A percentile compares a stretch with the other conserved stretches of the same genome.
These are phyloP conservation scores for Nevesoporus exiguus DNA, from an alignment of 768 basidiomycete genomes.

Conservation along the genomic window DNA sequence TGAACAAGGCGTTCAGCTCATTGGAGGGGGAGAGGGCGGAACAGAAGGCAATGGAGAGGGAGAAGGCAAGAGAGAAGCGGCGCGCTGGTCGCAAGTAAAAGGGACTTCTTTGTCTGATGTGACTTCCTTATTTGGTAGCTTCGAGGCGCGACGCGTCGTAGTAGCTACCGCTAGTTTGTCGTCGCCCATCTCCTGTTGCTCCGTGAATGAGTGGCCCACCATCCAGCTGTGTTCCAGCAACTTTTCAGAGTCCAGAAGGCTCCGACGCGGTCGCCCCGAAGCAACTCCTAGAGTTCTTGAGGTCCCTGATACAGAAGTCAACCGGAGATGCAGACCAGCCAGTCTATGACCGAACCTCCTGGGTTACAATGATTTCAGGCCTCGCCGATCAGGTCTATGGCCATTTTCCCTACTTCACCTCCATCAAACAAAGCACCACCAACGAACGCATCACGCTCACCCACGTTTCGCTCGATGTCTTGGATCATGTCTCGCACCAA, in stretches of 20 bases:
- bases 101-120: background rate
- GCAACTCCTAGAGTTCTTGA: slow-evolving; percentile 45
- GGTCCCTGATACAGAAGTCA: slow-evolving; percentile 34
- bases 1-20: slow-evolving; percentile 76
- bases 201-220: slow-evolving; percentile 25
- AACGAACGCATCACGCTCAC: slow-evolving; percentile 57
- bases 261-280: slow-evolving; percentile 26
- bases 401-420: slow-evolving; percentile 52
- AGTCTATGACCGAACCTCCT: slow-evolving; percentile 39
- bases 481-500: slow-evolving; percentile 47
- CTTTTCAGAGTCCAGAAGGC: slow-evolving; percentile 32
- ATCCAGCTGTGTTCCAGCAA: slow-evolving; percentile 27
- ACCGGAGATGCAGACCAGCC: slow-evolving; percentile 32
- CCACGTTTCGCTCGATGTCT: slow-evolving; percentile 51
- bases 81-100: slow-evolving; percentile 76
- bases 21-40: slow-evolving; percentile 90
- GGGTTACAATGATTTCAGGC: slow-evolving; percentile 49
- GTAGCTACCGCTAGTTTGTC: background rate
- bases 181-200: background rate
- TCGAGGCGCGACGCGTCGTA: background rate
- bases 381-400: slow-evolving; percentile 53
- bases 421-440: slow-evolving; percentile 49
- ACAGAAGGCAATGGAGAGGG: slow-evolving; percentile 88
- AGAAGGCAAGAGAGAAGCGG: slow-evolving; percentile 72
- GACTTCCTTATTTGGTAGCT: slow-evolving; percentile 10